Base-by-base conservation (phyloP, 2,329 filamentous ascomycete species). In the Diaporthe aspalathi region DNA sequence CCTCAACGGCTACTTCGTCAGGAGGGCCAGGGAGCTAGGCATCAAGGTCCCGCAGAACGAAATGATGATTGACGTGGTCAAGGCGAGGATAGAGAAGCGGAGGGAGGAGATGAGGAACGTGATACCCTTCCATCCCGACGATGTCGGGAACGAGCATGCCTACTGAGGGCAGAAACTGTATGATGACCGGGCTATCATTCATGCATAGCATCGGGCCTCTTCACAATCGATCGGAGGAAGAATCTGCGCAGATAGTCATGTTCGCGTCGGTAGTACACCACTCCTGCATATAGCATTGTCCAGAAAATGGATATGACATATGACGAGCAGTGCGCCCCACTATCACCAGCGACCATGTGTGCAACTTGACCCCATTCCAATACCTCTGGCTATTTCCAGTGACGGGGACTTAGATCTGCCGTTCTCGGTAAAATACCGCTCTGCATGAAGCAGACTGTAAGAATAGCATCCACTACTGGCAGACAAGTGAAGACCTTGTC, bases 1-100 rank as follows among this genome's bases (percentile, higher is more conserved):
- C 77, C 88, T 95, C 75, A 98, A 97, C 79, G 95, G 95, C 0
- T 99, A 95, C 82, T 92, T 99, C 72, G 86, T 97, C 40, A 86
- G 84, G 65, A 88, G 92, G 50, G 96, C 93, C 0, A 86, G 89
- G 76, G 88, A 93, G 78, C 77, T 95, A 72, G 93, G 93, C 1
- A 84, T 97, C n/a, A 84, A 88, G 65, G 91, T 91, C 76, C 88
- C 90, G 14, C 84, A 91, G 73, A 96, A 97, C 78, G 90, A 91
- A 76, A 87, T 93, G 84, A 84, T 97, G 52, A 84, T 92, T 79
- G 85, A 91, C 67, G 82, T 94, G 82, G 90, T 98, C 62, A 90
- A 92, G 77, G 93, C 90, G 29, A 95, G 70, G 12, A 29, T 72
- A 24, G 11, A 56, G 53, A 56, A 73, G 67, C 43, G 69, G 38